Conservation (phyloP, 306 rosid species). For the peach (Prunus persica) region DNA sequence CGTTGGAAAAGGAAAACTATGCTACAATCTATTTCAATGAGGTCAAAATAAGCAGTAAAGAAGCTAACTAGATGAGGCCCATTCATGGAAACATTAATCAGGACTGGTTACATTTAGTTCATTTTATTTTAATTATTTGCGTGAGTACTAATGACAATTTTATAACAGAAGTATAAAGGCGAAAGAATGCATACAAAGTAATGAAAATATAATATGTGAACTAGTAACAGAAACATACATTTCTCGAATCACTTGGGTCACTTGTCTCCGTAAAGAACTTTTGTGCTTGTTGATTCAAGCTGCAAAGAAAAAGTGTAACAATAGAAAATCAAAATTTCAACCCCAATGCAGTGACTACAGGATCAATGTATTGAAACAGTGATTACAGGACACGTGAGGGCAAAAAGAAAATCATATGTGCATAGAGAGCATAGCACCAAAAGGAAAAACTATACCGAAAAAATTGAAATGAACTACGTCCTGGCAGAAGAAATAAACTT, state of each 20-base stretch:
- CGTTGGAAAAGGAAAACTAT: constrained; percentile 14
- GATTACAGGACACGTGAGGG: neutral
- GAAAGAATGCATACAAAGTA: neutral
- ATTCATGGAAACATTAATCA: neutral
- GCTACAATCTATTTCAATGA: constrained; percentile 4
- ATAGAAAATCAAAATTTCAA: constrained; percentile 25
- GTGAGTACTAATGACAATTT: neutral
- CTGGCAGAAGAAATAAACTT: neutral
- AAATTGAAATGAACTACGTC: neutral
- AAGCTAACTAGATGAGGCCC: neutral
- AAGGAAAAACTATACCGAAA: neutral
- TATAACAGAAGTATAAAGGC: neutral
- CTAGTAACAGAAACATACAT: constrained; percentile 58
- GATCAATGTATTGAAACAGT: neutral
- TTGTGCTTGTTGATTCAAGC: constrained; percentile 90
- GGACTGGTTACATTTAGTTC: neutral
- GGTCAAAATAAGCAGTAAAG: neutral
- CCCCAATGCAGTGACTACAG: constrained; percentile 14
- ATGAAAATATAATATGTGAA: constrained; percentile 18
- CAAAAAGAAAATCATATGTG: neutral
- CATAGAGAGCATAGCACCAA: neutral
- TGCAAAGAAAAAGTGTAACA: constrained; percentile 45
- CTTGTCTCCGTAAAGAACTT: constrained; percentile 67
- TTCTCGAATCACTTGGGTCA: constrained; percentile 76
- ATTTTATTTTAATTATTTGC: neutral